A percentile compares a stretch with the other conserved stretches of the same genome.
Conservation (phyloP, 768 basidiomycete species). For the Kwoniella sp. region DNA sequence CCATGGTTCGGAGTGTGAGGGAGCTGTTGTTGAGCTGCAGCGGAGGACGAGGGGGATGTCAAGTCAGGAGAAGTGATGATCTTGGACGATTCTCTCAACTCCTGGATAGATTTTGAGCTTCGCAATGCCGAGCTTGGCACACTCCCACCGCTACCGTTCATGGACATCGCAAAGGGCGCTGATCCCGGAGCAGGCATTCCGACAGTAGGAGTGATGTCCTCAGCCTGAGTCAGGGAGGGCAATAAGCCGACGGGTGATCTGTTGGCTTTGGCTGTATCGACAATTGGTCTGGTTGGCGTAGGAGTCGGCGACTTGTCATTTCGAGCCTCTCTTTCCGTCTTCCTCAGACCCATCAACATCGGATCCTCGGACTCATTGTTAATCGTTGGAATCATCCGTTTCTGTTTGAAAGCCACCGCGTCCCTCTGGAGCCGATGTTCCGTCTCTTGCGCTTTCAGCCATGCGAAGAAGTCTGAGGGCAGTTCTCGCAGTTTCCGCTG, state of each 20-base stretch:
- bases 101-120: slow-evolving; percentile 26
- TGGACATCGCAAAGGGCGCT: slow-evolving; percentile 1
- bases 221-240: slow-evolving; percentile 16
- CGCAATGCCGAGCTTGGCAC: slow-evolving; percentile 21
- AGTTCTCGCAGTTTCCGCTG: slow-evolving; percentile 30
- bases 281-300: slow-evolving; percentile 13
- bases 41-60: not conserved
- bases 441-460: slow-evolving; percentile 47
- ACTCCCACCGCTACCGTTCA: not conserved
- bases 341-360: not conserved
- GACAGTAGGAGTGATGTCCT: slow-evolving; percentile 21
- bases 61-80: slow-evolving; percentile 16
- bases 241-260: not conserved
- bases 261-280: slow-evolving; percentile 18
- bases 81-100: slow-evolving; percentile 26
- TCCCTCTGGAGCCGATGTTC: slow-evolving; percentile 16
- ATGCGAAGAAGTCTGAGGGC: slow-evolving; percentile 52
- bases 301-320: slow-evolving; percentile 15
- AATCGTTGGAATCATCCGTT: slow-evolving; percentile 2
- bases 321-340: slow-evolving; percentile 3
- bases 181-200: not conserved
- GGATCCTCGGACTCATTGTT: not conserved
- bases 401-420: slow-evolving; percentile 8
- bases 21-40: not conserved
- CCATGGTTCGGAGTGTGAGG: not conserved